A percentile compares a stretch with the other conserved stretches of the same genome.
Conservation (phyloP, 1,284 basidiomycete species). For the Cystobasidium pallidum region DNA sequence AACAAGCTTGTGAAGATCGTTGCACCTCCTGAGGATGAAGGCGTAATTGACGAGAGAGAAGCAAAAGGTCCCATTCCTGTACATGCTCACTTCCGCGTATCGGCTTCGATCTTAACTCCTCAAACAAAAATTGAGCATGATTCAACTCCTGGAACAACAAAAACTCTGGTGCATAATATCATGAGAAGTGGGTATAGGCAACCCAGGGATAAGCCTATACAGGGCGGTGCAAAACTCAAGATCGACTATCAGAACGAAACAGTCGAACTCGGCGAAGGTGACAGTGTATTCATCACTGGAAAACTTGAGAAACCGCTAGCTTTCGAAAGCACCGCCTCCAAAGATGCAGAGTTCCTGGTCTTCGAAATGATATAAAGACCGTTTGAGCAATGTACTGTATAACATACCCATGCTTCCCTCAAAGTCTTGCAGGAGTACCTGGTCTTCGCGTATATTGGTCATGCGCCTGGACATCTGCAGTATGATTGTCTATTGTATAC, state of each 20-base stretch:
- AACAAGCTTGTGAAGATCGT: slow-evolving; percentile 71
- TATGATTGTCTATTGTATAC: neutral
- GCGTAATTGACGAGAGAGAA: slow-evolving; percentile 67
- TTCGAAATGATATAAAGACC: slow-evolving; percentile 62
- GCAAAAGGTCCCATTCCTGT: slow-evolving; percentile 70
- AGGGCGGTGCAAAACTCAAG: slow-evolving; percentile 62
- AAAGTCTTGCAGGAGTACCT: too few species aligned
- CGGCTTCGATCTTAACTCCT: slow-evolving; percentile 68
- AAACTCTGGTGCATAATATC: slow-evolving; percentile 60
- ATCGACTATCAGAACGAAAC: slow-evolving; percentile 60
- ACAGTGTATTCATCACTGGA: slow-evolving; percentile 69
- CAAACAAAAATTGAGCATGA: slow-evolving; percentile 63
- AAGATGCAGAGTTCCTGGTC: slow-evolving; percentile 68
- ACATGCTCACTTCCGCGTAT: slow-evolving; percentile 58
- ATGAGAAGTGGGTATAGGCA: slow-evolving; percentile 74
- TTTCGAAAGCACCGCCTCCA: slow-evolving; percentile 65
- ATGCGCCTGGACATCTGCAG: too few species aligned
- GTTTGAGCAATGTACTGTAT: too few species aligned
- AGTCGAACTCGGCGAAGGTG: slow-evolving; percentile 65
- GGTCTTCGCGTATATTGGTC: too few species aligned
- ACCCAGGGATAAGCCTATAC: slow-evolving; percentile 56
- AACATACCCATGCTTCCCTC: too few species aligned
- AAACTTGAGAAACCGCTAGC: slow-evolving; percentile 60
- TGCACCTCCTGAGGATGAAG: slow-evolving; percentile 66
- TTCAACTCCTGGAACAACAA: slow-evolving; percentile 62